phyloP scores from a whole-genome alignment of 1,284 basidiomycete species.

The Anthracocystis panici-leucophaei region DNA sequence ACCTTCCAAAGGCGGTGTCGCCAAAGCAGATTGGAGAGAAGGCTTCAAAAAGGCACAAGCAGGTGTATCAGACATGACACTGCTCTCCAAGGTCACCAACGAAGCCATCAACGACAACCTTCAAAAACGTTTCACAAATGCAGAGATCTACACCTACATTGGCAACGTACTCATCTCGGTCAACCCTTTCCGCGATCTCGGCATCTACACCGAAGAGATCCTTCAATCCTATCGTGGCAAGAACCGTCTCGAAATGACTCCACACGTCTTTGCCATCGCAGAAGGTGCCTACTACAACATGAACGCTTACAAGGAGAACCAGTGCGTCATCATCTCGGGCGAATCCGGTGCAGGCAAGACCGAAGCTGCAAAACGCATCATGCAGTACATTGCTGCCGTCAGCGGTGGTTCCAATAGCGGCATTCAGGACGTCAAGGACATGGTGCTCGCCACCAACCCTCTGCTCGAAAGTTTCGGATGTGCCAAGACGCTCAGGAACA shows the following conservation, averaged over 20 bases:
- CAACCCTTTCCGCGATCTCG: conserved; percentile 92
- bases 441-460: conserved; percentile 99
- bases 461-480: conserved; percentile 98
- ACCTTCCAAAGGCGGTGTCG: conserved; percentile 62
- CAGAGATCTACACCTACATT: conserved; percentile 99
- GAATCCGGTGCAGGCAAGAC: conserved; percentile 76
- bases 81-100: conserved; percentile 96
- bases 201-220: conserved; percentile 90
- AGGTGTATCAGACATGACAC: conserved; percentile 98
- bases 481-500: conserved; percentile 97
- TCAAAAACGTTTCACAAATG: conserved; percentile 91
- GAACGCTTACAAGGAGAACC: conserved; percentile 99
- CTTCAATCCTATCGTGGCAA: conserved; percentile 92
- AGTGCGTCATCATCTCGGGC: conserved; percentile 99
- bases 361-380: conserved; percentile 77
- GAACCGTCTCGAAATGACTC: conserved; percentile 97
- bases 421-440: conserved; percentile 98
- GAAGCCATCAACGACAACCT: conserved; percentile 98
- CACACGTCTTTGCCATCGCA: conserved; percentile 97
- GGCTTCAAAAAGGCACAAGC: conserved; percentile 73
- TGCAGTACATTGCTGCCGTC: conserved; percentile 99
- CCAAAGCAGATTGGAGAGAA: conserved; percentile 69
- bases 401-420: conserved; percentile 78
- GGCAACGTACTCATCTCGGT: conserved; percentile 97
- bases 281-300: conserved; percentile 99